These are phyloP conservation scores for Cornus suecica DNA, from an alignment of 148 eudicot species.

Conservation along the genomic window DNA sequence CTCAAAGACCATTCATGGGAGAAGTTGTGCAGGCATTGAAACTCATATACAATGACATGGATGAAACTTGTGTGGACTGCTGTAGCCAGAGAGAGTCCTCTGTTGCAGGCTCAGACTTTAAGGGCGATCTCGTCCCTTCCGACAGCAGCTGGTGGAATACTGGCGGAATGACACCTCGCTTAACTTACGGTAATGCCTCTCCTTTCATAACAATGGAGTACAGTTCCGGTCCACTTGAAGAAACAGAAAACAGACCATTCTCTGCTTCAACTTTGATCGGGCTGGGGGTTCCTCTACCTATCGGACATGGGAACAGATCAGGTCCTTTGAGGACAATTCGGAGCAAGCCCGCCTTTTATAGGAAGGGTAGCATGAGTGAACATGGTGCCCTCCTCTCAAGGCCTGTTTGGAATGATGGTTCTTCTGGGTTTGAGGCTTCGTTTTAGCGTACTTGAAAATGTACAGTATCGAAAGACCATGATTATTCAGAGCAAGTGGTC, in stretches of 20 bases:
- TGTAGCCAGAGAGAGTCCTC: slow-evolving; percentile 74
- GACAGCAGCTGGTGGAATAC: slow-evolving; percentile 97
- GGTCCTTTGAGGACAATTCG: slow-evolving; percentile 80
- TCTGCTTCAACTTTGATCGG: slow-evolving; percentile 60
- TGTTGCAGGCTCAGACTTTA: slow-evolving; percentile 67
- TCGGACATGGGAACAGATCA: slow-evolving; percentile 76
- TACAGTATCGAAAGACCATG: slow-evolving; percentile 49
- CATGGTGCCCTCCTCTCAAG: slow-evolving; percentile 57
- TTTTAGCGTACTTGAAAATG: slow-evolving; percentile 42
- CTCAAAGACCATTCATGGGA: slow-evolving; percentile 97
- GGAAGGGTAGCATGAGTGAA: slow-evolving; percentile 86
- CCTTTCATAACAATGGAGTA: slow-evolving; percentile 93
- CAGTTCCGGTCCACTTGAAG: slow-evolving; percentile 83
- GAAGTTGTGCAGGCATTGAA: slow-evolving; percentile 98
- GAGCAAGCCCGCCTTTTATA: slow-evolving; percentile 57
- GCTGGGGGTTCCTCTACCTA: slow-evolving; percentile 45
- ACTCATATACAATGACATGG: slow-evolving; percentile 70
- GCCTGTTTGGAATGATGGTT: slow-evolving; percentile 44
- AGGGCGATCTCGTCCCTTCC: slow-evolving; percentile 67
- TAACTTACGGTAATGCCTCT: slow-evolving; percentile 64
- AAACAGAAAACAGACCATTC: slow-evolving; percentile 55
- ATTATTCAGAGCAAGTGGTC: slow-evolving; percentile 22
- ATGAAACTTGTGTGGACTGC: slow-evolving; percentile 70
- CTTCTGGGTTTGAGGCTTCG: slow-evolving; percentile 43
- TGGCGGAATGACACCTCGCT: slow-evolving; percentile 52